Evolutionary conservation across 1,284 basidiomycete genomes (phyloP), one percentile per base, ranked within the genome.

Genomic region (Agroathelia rolfsii): DNA sequence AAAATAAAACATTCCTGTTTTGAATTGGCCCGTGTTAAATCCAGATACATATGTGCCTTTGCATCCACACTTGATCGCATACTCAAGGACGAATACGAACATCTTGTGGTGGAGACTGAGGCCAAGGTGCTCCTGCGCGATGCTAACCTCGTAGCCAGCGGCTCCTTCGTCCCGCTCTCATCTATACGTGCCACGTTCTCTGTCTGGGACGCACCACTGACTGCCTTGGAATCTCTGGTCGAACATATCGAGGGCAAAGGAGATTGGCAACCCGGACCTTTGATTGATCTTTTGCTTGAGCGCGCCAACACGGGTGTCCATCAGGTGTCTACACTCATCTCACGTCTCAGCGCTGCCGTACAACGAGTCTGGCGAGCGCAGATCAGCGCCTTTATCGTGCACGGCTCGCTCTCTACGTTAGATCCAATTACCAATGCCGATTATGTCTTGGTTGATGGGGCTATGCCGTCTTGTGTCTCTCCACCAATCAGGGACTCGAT

Each of bases 81-180:
- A 17, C 64, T 92, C 36, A 73, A 69, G 44, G 66, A 72, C 33
- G 85, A 87, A 46, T 92, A 90, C 47, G 82, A 88, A 46, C 59
- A 64, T n/a, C 64, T 87, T 3, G 73, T 92, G 7, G 69, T 89
- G 1, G 69, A 78, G 34, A 87, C 81, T 2, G 87, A 92, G 52
- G 70, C 74, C n/a, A 79, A 73, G 47, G 66, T 92, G 17, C 64
- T 92, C 21, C 60, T 59, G 24, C 70, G 76, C 32, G 84, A 90
- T 47, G 61, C 74, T 5, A 65, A 61, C 33, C 64, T 88, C 13
- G 86, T 92, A 22, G 71, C 74, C 35, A 66, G 64, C 35, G 73
- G 81, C 25, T 77, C 78, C 4, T 88, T 83, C 49, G 86, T 92
- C 2, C 86, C 87, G 1, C 60, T 92, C 18, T 83, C 87, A 0